A percentile compares a stretch with the other conserved stretches of the same genome.
Evolutionary conservation across 306 rosid species (phyloP).

Genomic region (Lablab purpureus): DNA sequence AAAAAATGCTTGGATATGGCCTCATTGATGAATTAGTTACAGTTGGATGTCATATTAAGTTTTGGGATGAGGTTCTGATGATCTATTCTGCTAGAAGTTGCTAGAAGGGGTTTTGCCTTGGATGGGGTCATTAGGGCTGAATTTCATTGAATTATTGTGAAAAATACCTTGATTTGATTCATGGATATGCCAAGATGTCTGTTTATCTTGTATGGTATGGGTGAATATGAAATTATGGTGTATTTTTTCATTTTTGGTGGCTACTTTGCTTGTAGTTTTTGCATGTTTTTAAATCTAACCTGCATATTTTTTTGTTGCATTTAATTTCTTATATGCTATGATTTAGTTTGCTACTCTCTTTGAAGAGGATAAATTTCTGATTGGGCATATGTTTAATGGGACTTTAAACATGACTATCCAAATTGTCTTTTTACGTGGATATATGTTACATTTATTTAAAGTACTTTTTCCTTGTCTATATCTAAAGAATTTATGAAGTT

Average conservation of each 20-base stretch:
- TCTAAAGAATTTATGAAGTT: not conserved
- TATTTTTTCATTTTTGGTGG: not conserved
- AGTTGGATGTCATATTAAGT: constrained; percentile 4
- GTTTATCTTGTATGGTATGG: not conserved
- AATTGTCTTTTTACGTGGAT: not conserved
- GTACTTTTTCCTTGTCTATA: not conserved
- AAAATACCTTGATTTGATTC: constrained; percentile 6
- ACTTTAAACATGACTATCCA: not conserved
- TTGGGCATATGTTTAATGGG: constrained; percentile 1
- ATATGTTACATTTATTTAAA: not conserved
- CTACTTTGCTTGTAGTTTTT: not conserved
- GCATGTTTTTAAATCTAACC: constrained; percentile 1
- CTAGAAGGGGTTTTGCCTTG: not conserved
- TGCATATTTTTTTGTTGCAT: constrained; percentile 9
- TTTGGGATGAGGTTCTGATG: not conserved
- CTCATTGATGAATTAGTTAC: not conserved
- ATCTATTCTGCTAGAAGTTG: not conserved
- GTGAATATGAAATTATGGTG: not conserved
- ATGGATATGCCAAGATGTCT: not conserved
- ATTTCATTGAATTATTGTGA: not conserved
- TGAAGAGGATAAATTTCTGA: not conserved
- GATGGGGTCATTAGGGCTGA: not conserved
- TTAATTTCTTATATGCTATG: not conserved
- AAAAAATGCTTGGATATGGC: not conserved
- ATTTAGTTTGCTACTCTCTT: not conserved